These are phyloP conservation scores for Pyrenula aspistea DNA, from an alignment of 495 filamentous ascomycete species.

Conservation along the genomic window DNA sequence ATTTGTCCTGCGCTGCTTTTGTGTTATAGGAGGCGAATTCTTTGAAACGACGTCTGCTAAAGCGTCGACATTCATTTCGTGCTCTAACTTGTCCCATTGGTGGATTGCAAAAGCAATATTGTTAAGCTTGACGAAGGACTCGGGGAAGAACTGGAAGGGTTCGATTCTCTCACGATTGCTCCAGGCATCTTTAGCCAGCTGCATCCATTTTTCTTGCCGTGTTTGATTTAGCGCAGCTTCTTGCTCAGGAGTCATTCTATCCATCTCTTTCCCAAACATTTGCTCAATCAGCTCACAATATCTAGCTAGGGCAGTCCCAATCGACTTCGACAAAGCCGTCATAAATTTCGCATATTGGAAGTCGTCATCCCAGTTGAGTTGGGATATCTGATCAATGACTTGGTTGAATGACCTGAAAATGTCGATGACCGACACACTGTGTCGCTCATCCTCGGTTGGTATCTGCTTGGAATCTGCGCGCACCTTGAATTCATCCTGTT, in stretches of 20 bases:
- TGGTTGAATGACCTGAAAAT: conserved; percentile 90
- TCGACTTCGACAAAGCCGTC: conserved; percentile 84
- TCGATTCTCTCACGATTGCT: conserved; percentile 87
- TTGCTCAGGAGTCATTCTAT: conserved; percentile 77
- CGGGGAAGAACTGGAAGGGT: conserved; percentile 92
- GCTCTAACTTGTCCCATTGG: conserved; percentile 82
- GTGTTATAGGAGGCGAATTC: conserved; percentile 42
- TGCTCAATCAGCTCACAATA: conserved; percentile 91
- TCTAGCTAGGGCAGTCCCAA: conserved; percentile 67
- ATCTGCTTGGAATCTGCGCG: conserved; percentile 45
- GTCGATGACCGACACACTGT: conserved; percentile 88
- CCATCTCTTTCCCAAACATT: conserved; percentile 85
- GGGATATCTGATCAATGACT: conserved; percentile 70
- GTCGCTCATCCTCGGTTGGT: conserved; percentile 69
- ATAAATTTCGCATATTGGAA: conserved; percentile 92
- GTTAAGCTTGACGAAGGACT: conserved; percentile 97
- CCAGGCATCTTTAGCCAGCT: conserved; percentile 93
- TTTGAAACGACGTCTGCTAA: conserved; percentile 72
- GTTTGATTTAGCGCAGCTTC: conserved; percentile 63
- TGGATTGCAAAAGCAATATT: conserved; percentile 89
- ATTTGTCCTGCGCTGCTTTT: conserved; percentile 46
- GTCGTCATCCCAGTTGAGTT: conserved; percentile 86
- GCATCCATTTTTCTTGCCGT: conserved; percentile 80
- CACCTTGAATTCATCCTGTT: conserved; percentile 72
- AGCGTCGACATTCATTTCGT: conserved; percentile 82